Evolutionary conservation across 345 rosid genomes (phyloP), one percentile per base, ranked within the genome.

Genomic region (Microthlaspi erraticum): DNA sequence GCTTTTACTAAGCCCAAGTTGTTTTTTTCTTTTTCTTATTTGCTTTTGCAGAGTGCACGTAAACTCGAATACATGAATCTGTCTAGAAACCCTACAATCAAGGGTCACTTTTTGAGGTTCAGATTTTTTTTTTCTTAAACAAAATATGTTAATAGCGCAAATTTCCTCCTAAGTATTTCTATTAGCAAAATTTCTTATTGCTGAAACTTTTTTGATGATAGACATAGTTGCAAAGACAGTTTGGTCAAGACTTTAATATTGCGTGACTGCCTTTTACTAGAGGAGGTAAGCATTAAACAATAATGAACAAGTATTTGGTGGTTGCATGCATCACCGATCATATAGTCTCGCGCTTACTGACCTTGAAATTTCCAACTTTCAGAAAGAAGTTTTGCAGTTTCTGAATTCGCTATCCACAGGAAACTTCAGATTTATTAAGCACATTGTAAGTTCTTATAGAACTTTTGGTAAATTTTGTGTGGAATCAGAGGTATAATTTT

Each of bases 51-150:
- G 98, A 90, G 90, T 76, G 79, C 80, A 44, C 84, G 74, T 46
- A 88, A 83, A 71, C 76, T 92, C 54, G 80, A 79, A 54, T 84
- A 86, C 83, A 79, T 86, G 65, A 95, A 92, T 79, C 85, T 92
- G 66, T 86, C 98, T 23, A 78, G 88, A 7, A 85, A n/a, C n/a
- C 92, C 2, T 83, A 85, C 71, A 10, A 82, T 89, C 52, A 85
- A 87, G 10, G 98, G 98, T 62, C 81, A 71, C 59, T 89, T 92
- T 86, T 77, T 92, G 75, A 85, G 96, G 98, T 88, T 60, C 10
- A 72, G 66, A 39, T 31, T 38, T 64, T 17, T n/a, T n/a, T n/a
- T n/a, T n/a, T n/a, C 43, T 52, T 48, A 23, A 39, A 57, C 26
- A 43, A 51, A 49, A n/a, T n/a, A n/a, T n/a, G n/a, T n/a, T n/a